phyloP scores from a whole-genome alignment of 768 basidiomycete genomes.

The Mycena vulgaris region DNA sequence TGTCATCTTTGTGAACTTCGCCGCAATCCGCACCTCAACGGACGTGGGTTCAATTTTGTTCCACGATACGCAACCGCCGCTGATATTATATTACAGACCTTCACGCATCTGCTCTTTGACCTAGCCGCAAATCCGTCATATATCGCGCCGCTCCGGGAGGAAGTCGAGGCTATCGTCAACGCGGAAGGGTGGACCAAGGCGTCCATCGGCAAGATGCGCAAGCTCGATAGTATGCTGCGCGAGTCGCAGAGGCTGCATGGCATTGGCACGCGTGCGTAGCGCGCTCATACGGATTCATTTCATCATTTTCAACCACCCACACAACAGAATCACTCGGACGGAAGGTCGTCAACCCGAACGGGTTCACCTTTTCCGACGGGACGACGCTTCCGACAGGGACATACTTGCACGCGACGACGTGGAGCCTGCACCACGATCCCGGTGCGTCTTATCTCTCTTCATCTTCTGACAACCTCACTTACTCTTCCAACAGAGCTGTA shows the following conservation, averaged over 20 bases:
- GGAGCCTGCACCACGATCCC: constrained; percentile 35
- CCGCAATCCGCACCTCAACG: constrained; percentile 53
- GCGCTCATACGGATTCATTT: neutral
- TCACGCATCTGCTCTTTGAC: constrained; percentile 43
- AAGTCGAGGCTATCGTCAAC: constrained; percentile 48
- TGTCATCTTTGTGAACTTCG: constrained; percentile 52
- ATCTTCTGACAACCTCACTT: neutral
- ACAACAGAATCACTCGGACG: constrained; percentile 40
- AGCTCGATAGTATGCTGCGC: constrained; percentile 52
- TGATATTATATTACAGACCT: constrained; percentile 38
- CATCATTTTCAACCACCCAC: neutral
- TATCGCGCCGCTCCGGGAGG: constrained; percentile 48
- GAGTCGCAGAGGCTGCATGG: constrained; percentile 48
- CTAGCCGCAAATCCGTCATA: constrained; percentile 45
- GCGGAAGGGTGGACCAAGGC: constrained; percentile 48
- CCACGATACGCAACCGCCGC: neutral
- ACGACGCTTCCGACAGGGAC: constrained; percentile 39
- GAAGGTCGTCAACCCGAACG: constrained; percentile 35
- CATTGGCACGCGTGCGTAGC: constrained; percentile 45
- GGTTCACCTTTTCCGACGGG: constrained; percentile 46
- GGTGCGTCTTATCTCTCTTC: neutral
- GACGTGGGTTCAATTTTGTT: constrained; percentile 22
- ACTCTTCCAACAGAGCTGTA: constrained; percentile 24
- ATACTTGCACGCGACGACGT: constrained; percentile 34
- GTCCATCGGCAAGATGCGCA: constrained; percentile 48